Evolutionary conservation across 495 filamentous ascomycete genomes (phyloP).

Genomic region (Neohortaea acidophila): DNA sequence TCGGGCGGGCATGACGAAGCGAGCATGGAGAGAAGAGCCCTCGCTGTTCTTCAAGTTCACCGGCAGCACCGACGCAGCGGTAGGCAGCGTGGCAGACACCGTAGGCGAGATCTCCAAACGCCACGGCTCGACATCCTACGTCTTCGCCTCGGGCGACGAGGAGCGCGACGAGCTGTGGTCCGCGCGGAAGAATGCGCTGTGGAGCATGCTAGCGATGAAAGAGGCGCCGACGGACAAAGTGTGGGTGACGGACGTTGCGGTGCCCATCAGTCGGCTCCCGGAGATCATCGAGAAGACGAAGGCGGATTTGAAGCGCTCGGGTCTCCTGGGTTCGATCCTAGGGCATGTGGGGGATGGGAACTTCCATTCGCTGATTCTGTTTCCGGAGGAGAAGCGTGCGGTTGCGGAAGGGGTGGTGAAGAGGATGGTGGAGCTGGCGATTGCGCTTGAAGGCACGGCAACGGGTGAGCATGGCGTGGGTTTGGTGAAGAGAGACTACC

Average conservation of each 20-base stretch:
- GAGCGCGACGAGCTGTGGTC: conserved; percentile 62
- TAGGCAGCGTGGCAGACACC: too few relatives aligned
- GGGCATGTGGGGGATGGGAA: conserved; percentile 68
- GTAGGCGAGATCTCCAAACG: conserved; percentile 46
- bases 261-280: conserved; percentile 69
- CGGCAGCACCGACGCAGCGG: conserved; percentile 56
- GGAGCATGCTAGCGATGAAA: conserved; percentile 58
- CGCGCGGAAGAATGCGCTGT: conserved; percentile 66
- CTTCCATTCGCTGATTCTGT: conserved; percentile 83
- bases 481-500: conserved; percentile 67
- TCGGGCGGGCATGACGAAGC: conserved; percentile 48
- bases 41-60: conserved; percentile 78
- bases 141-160: conserved; percentile 51
- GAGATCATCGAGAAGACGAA: conserved; percentile 86
- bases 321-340: conserved; percentile 71
- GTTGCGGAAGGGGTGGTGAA: conserved; percentile 70
- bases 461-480: conserved; percentile 74
- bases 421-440: conserved; percentile 79
- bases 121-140: conserved; percentile 51
- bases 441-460: conserved; percentile 87
- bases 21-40: conserved; percentile 58
- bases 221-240: conserved; percentile 44
- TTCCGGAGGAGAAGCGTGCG: conserved; percentile 51
- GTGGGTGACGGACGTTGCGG: conserved; percentile 75
- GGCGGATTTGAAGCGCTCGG: conserved; percentile 71